These are phyloP conservation scores for Tylopilus vinaceipallidus DNA, from an alignment of 768 basidiomycete species.

Conservation along the genomic window DNA sequence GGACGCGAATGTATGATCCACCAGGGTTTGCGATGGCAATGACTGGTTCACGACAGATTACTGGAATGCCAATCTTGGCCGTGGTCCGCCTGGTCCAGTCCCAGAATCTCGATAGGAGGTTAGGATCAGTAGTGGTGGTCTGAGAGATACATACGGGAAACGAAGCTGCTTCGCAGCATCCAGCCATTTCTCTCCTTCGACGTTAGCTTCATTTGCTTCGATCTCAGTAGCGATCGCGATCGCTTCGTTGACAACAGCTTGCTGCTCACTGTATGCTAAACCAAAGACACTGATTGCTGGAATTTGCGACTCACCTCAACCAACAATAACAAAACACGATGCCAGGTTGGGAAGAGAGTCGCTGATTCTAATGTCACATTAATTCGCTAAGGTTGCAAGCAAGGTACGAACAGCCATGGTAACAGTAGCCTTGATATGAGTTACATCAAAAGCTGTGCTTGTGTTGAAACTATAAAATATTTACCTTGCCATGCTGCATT, in stretches of 20 bases:
- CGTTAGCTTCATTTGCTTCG: background rate
- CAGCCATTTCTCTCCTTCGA: constrained; percentile 9
- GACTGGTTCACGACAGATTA: background rate
- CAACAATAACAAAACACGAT: constrained; percentile 14
- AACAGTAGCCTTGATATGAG: constrained; percentile 17
- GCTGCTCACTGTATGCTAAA: background rate
- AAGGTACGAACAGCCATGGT: constrained; percentile 13
- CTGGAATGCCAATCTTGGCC: constrained; percentile 2
- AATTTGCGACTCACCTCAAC: constrained; percentile 6
- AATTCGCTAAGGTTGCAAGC: background rate
- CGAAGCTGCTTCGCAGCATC: constrained; percentile 13
- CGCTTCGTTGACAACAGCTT: constrained; percentile 17
- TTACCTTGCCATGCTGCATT: constrained; percentile 12
- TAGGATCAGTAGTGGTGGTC: background rate
- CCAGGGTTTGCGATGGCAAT: background rate
- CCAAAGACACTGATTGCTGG: too few species aligned
- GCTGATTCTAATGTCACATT: constrained; percentile 13
- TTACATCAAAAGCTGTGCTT: too few species aligned
- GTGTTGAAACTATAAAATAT: too few species aligned
- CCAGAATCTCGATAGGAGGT: constrained; percentile 12
- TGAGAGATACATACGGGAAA: constrained; percentile 12
- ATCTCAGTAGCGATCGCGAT: constrained; percentile 11
- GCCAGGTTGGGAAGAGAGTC: constrained; percentile 23
- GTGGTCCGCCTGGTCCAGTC: constrained; percentile 14
- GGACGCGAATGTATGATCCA: background rate